Percentiles rank a stretch among this genome's conserved stretches.
Conservation (phyloP, 2,329 filamentous ascomycete species). For the Phialophora chinensis region DNA sequence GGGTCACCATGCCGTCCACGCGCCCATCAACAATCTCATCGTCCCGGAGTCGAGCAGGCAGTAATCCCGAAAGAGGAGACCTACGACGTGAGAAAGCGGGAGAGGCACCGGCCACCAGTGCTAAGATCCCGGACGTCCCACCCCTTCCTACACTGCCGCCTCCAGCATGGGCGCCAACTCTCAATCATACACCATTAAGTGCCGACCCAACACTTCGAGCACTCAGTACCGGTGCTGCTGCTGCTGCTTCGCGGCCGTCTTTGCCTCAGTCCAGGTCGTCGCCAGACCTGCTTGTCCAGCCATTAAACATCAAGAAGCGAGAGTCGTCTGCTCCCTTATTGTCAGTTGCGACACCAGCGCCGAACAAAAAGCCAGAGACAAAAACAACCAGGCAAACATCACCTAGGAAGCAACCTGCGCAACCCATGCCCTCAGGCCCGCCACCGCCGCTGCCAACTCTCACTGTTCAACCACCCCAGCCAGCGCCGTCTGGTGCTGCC, state of each 20-base stretch:
- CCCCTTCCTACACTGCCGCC: constrained; percentile 26
- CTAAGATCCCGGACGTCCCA: neutral
- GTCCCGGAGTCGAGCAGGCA: constrained; percentile 17
- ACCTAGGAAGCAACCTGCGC: neutral
- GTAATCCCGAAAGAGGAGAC: constrained; percentile 24
- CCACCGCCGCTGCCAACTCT: constrained; percentile 1
- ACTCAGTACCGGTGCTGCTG: constrained; percentile 23
- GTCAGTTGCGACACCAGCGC: neutral
- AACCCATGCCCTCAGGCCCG: constrained; percentile 2
- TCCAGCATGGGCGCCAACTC: constrained; percentile 30
- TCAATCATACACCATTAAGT: constrained; percentile 33
- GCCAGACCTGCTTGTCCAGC: constrained; percentile 7
- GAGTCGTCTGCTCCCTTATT: neutral
- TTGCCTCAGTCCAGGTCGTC: constrained; percentile 13
- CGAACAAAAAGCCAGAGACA: neutral
- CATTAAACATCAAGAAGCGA: constrained; percentile 1
- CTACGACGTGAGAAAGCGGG: constrained; percentile 5
- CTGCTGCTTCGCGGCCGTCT: neutral
- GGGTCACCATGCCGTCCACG: constrained; percentile 1
- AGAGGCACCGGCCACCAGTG: neutral
- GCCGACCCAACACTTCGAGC: constrained; percentile 34
- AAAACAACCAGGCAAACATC: constrained; percentile 1
- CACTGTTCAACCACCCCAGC: neutral
- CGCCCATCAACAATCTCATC: constrained; percentile 8
- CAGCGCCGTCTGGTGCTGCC: neutral